Evolutionary conservation across 768 basidiomycete species (phyloP).

Genomic region (Leucogyrophana mollusca): DNA sequence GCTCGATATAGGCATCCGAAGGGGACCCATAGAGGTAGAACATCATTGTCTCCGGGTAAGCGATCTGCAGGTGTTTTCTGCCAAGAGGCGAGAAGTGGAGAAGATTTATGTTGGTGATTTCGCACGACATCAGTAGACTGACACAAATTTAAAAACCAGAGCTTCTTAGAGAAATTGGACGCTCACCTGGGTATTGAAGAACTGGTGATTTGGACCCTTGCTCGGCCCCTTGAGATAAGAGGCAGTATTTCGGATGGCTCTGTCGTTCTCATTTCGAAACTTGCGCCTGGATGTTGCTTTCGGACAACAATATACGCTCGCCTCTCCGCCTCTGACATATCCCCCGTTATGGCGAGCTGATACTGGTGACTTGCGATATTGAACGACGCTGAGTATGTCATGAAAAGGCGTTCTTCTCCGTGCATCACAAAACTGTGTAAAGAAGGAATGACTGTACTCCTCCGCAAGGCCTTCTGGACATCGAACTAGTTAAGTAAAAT

Average conservation of each 20-base stretch:
- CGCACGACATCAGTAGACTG: background rate
- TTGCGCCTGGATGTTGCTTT: background rate
- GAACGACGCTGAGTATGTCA: slow-evolving; percentile 10
- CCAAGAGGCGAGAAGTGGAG: slow-evolving; percentile 3
- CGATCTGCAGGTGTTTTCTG: background rate
- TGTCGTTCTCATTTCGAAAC: background rate
- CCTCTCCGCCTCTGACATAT: background rate
- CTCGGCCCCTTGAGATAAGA: background rate
- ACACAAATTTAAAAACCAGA: background rate
- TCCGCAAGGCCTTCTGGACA: slow-evolving; percentile 1
- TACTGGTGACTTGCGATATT: slow-evolving; percentile 9
- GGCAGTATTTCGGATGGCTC: background rate
- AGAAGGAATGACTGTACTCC: slow-evolving; percentile 5
- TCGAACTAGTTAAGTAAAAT: background rate
- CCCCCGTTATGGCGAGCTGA: slow-evolving; percentile 12
- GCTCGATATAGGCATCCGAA: slow-evolving; percentile 8
- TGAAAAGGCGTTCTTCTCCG: slow-evolving; percentile 11
- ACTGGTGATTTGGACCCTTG: too few relatives aligned
- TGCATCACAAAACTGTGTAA: slow-evolving; percentile 12
- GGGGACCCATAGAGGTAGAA: slow-evolving; percentile 15
- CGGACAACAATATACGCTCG: background rate
- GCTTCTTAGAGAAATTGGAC: background rate
- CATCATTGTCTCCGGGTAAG: slow-evolving; percentile 12
- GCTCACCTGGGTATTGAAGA: too few relatives aligned
- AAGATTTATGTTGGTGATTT: slow-evolving; percentile 7